Evolutionary conservation across 2,329 filamentous ascomycete genomes (phyloP).

Genomic region (Cladophialophora chaetospira): DNA sequence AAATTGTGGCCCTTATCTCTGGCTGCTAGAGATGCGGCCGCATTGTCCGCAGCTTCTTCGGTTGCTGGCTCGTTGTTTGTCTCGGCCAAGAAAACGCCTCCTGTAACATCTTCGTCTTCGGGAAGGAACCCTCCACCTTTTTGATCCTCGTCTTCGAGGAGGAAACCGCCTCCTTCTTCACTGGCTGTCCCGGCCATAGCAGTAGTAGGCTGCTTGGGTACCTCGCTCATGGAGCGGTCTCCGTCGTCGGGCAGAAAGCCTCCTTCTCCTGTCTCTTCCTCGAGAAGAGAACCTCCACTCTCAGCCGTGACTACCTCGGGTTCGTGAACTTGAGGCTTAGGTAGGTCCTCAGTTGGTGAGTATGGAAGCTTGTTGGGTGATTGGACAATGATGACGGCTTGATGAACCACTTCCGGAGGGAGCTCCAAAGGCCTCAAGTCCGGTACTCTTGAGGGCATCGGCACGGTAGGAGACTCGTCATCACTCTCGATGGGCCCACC

Average conservation of each 20-base stretch:
- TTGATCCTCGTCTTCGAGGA: conserved; percentile 34
- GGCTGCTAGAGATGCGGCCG: background rate
- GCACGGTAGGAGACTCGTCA: background rate
- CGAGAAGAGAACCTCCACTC: background rate
- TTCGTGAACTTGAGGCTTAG: background rate
- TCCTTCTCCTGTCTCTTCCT: conserved; percentile 5
- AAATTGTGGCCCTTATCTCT: too few relatives aligned
- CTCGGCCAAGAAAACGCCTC: conserved; percentile 25
- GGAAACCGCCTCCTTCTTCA: conserved; percentile 47
- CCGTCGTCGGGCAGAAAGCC: conserved; percentile 26
- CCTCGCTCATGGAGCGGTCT: background rate
- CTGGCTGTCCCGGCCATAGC: conserved; percentile 18
- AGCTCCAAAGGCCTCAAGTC: conserved; percentile 18
- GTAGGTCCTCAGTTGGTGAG: background rate
- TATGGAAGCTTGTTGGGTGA: conserved; percentile 25
- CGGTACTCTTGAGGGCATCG: background rate
- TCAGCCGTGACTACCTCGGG: background rate
- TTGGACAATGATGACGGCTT: conserved; percentile 25
- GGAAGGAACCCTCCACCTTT: conserved; percentile 31
- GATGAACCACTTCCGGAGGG: conserved; percentile 25
- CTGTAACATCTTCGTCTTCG: conserved; percentile 16
- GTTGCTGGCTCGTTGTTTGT: background rate
- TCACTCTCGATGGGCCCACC: conserved; percentile 10
- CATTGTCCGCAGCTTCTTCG: conserved; percentile 4
- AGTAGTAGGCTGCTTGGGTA: background rate